phyloP scores from a whole-genome alignment of 1,284 basidiomycete genomes.

The Puccinia coronata region DNA sequence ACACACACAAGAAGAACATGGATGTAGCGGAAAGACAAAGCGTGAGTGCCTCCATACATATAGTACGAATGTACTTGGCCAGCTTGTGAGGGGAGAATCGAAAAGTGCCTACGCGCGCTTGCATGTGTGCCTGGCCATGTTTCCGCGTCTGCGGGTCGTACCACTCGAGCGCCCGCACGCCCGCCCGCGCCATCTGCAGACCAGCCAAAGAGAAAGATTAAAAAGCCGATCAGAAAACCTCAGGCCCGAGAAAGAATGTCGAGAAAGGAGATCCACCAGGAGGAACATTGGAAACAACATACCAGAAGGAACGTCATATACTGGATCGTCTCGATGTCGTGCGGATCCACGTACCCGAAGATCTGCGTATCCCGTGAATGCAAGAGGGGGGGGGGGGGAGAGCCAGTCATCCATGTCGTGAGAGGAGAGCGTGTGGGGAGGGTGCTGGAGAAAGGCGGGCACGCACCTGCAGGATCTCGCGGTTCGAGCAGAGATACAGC shows the following conservation, averaged over 20 bases:
- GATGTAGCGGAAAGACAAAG: conserved; percentile 22
- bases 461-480: conserved; percentile 24
- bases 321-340: conserved; percentile 74
- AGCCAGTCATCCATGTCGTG: conserved; percentile 61
- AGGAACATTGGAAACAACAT: conserved; percentile 61
- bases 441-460: neutral
- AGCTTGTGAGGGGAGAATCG: conserved; percentile 7
- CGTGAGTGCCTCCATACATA: neutral
- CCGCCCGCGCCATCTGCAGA: conserved; percentile 20
- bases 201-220: too few relatives aligned
- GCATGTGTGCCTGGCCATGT: conserved; percentile 91
- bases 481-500: conserved; percentile 65
- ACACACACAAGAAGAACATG: too few relatives aligned
- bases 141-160: conserved; percentile 76
- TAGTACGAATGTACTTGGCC: too few relatives aligned
- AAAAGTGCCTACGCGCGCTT: conserved; percentile 63
- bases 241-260: neutral
- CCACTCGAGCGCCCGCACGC: conserved; percentile 69
- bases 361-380: neutral
- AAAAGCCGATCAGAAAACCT: too few relatives aligned
- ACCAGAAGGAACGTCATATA: conserved; percentile 78
- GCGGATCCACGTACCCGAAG: conserved; percentile 66
- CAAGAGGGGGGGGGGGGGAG: neutral
- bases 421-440: conserved; percentile 56
- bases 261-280: neutral